phyloP scores from a whole-genome alignment of 768 basidiomycete species.

The Daedaleopsis sinensis region DNA sequence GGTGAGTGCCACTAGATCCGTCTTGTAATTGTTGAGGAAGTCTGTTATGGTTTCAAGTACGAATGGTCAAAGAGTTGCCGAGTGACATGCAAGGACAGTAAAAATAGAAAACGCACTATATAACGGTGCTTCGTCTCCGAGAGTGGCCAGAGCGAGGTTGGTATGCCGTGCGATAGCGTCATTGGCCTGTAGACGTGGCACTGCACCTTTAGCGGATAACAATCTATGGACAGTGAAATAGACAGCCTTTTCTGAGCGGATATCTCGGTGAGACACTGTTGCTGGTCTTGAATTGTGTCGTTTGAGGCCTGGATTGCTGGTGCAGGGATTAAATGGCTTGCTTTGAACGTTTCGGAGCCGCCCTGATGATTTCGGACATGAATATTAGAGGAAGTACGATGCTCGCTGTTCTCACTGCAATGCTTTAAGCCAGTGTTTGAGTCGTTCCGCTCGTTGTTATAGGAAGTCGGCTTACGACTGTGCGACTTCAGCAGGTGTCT shows the following conservation, averaged over 20 bases:
- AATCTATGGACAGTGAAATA: not conserved
- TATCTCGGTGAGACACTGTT: conserved; percentile 33
- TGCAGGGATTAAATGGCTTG: conserved; percentile 30
- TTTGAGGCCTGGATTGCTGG: conserved; percentile 28
- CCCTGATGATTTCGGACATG: conserved; percentile 18
- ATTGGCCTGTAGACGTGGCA: not conserved
- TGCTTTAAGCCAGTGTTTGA: conserved; percentile 34
- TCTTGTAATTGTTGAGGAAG: not conserved
- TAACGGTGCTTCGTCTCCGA: not conserved
- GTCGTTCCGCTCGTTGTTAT: conserved; percentile 29
- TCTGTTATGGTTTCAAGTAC: not conserved
- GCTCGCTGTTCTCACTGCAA: conserved; percentile 30
- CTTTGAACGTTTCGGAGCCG: conserved; percentile 28
- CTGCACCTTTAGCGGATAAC: not conserved
- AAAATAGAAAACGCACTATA: not conserved
- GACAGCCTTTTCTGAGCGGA: conserved; percentile 30
- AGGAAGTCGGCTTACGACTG: conserved; percentile 32
- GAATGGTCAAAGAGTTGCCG: not conserved
- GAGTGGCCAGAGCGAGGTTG: not conserved
- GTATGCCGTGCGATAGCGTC: not conserved
- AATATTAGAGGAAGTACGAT: no score
- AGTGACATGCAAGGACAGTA: not conserved
- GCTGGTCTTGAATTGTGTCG: conserved; percentile 20
- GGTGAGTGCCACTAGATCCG: not conserved
- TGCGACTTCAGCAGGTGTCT: conserved; percentile 31